These are phyloP conservation scores for Aureobasidium mangrovei DNA, from an alignment of 2,329 filamentous ascomycete genomes.

Conservation along the genomic window DNA sequence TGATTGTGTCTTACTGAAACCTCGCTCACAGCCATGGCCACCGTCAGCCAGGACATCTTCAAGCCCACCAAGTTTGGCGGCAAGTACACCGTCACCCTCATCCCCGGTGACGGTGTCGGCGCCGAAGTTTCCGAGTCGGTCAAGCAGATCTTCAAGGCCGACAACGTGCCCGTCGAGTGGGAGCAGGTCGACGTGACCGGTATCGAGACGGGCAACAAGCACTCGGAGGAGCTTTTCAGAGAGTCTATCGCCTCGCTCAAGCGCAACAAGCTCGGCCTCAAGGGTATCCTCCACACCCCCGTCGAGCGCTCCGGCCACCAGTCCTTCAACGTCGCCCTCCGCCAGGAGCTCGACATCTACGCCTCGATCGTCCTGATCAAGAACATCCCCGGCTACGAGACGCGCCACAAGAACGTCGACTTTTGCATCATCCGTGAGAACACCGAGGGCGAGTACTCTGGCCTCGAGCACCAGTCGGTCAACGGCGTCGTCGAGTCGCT, in stretches of 20 bases:
- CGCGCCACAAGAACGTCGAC: conserved; percentile 93
- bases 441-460: conserved; percentile 99
- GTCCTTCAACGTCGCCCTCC: conserved; percentile 98
- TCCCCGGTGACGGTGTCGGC: conserved; percentile 94
- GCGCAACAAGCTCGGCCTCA: conserved; percentile 97
- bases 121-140: conserved; percentile 96
- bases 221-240: conserved; percentile 89
- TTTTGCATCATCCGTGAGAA: conserved; percentile 99
- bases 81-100: conserved; percentile 98
- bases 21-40: conserved; percentile 49
- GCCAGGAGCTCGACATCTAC: conserved; percentile 99
- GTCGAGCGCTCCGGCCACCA: conserved; percentile 95
- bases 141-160: conserved; percentile 99
- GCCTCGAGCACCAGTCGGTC: conserved; percentile 96
- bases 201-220: conserved; percentile 73
- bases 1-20: background rate
- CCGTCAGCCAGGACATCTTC: conserved; percentile 87
- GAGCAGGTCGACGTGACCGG: conserved; percentile 95
- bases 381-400: conserved; percentile 98
- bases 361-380: conserved; percentile 96
- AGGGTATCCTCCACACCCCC: conserved; percentile 91
- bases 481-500: conserved; percentile 94
- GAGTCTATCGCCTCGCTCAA: conserved; percentile 91
- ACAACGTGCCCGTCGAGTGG: conserved; percentile 98
- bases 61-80: conserved; percentile 98